phyloP scores from a whole-genome alignment of 192 early-diverging fungal genomes.

The Coemansia sp. region DNA sequence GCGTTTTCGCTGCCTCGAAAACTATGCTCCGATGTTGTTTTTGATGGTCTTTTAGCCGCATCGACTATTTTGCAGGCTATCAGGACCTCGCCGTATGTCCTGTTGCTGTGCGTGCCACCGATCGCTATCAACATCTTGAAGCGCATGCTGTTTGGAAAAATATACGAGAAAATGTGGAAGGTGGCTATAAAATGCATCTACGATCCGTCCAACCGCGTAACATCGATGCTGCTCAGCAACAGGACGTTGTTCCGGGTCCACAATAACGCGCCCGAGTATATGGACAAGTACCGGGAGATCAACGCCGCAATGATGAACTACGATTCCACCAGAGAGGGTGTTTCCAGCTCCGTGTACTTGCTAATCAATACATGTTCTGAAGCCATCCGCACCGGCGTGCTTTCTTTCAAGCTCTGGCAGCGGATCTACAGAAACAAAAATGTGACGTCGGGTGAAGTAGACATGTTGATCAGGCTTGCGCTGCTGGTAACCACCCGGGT shows the following conservation, averaged over 20 bases:
- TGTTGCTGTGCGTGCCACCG: not conserved
- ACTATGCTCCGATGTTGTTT: not conserved
- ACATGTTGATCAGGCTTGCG: not conserved
- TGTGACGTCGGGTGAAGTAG: not conserved
- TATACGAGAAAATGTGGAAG: slow-evolving; percentile 1
- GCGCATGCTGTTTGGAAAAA: not conserved
- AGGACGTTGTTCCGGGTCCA: slow-evolving; percentile 8
- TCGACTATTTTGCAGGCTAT: not conserved
- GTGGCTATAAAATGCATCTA: not conserved
- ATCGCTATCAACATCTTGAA: not conserved
- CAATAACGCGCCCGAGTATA: not conserved
- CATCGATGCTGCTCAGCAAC: not conserved
- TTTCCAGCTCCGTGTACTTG: not conserved
- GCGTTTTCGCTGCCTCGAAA: not conserved
- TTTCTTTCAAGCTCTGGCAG: not conserved
- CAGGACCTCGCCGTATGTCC: not conserved
- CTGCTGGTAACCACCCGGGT: not conserved
- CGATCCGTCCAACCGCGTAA: not conserved
- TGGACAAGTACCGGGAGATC: not conserved
- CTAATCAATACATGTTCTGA: not conserved
- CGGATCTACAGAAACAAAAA: not conserved
- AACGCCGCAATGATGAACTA: not conserved
- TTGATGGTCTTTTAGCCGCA: not conserved
- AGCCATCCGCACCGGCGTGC: slow-evolving; percentile 4
- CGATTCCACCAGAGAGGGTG: not conserved